A percentile compares a stretch with the other conserved stretches of the same genome.
Conservation (phyloP, 305 asterid genomes). For the Rubia peregrina region DNA sequence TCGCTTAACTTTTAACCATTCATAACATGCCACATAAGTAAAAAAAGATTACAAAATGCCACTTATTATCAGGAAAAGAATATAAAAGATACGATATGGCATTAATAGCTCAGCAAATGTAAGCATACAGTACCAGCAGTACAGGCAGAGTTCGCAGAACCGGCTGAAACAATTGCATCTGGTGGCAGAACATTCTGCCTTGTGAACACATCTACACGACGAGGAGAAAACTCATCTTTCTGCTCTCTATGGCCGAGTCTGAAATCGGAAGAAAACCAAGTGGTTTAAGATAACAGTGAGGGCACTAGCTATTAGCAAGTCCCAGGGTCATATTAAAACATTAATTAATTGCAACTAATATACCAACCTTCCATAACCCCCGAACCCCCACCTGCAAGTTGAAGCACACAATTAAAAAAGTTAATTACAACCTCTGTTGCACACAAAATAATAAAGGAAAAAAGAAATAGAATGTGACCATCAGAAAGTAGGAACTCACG, state of each 20-base stretch:
- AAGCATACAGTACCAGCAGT: constrained; percentile 60
- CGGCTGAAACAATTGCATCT: constrained; percentile 80
- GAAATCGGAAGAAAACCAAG: constrained; percentile 24
- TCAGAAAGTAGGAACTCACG: constrained; percentile 50
- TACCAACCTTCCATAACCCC: constrained; percentile 93
- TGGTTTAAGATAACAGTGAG: constrained; percentile 12
- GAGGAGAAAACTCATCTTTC: constrained; percentile 85
- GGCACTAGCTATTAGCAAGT: not conserved
- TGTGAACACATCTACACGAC: constrained; percentile 73
- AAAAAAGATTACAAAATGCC: not conserved
- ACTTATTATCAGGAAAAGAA: not conserved
- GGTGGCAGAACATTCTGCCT: constrained; percentile 78
- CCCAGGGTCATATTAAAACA: not conserved
- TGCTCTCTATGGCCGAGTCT: constrained; percentile 99
- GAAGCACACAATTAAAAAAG: constrained; percentile 12
- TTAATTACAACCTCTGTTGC: not conserved
- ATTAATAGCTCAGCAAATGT: constrained; percentile 6
- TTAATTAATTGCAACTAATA: constrained; percentile 3
- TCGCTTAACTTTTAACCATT: not conserved
- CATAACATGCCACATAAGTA: not conserved
- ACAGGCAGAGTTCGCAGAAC: constrained; percentile 75
- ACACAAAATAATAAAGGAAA: not conserved
- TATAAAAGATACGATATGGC: not conserved
- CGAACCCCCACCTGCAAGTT: constrained; percentile 82
- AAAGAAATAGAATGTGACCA: constrained; percentile 13